Percentiles rank a stretch among this genome's conserved stretches.
phyloP scores from a whole-genome alignment of 2,329 filamentous ascomycete species.

The Chalara sp. region DNA sequence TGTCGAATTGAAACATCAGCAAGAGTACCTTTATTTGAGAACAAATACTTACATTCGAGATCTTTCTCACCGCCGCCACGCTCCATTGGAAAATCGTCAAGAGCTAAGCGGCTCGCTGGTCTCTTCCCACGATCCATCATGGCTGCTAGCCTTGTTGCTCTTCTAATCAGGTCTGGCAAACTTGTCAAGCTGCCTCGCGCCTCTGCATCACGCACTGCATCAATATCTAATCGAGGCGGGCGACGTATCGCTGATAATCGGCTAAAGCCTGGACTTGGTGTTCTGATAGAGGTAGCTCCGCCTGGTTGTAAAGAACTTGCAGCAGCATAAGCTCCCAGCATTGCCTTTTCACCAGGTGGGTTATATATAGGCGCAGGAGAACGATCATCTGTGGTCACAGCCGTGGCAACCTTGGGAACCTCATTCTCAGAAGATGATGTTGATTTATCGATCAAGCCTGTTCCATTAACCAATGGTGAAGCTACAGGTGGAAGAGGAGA shows the following conservation, averaged over 20 bases:
- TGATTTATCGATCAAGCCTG: constrained; percentile 22
- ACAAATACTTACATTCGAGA: constrained; percentile 15
- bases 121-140: constrained; percentile 78
- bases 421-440: constrained; percentile 19
- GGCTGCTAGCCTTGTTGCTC: constrained; percentile 78
- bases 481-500: constrained; percentile 16
- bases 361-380: constrained; percentile 14
- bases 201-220: constrained; percentile 75
- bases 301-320: constrained; percentile 26
- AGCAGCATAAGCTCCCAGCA: constrained; percentile 44
- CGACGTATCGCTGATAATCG: constrained; percentile 49
- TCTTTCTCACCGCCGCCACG: constrained; percentile 22
- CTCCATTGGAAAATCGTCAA: constrained; percentile 41
- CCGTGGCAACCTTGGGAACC: constrained; percentile 14
- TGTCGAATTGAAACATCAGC: neutral
- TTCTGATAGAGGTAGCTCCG: constrained; percentile 7
- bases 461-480: constrained; percentile 21
- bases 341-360: constrained; percentile 36
- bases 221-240: constrained; percentile 74
- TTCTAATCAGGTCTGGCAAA: constrained; percentile 80
- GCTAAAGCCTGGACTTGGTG: constrained; percentile 24
- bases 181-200: constrained; percentile 85
- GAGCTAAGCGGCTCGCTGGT: constrained; percentile 50
- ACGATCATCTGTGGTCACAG: constrained; percentile 10
- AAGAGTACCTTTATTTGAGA: too few relatives aligned